Base-by-base conservation (phyloP, 2,329 filamentous ascomycete species). In the Onygenales sp. region DNA sequence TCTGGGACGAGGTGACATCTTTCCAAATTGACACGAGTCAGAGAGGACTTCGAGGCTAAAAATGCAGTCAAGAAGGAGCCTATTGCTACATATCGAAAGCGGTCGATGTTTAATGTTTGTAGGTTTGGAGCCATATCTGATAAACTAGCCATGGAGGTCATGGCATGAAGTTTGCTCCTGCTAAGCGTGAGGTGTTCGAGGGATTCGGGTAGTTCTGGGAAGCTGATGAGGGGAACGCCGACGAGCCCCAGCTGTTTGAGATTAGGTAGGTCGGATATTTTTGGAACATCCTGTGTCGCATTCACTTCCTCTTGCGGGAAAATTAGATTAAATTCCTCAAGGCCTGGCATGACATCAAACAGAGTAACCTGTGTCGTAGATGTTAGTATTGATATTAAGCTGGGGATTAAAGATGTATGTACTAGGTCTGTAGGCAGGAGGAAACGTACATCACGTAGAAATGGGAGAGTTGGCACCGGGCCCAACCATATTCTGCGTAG, bases 291-390 rank as follows among this genome's bases (percentile, higher is more conserved):
- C 1, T 33, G n/a, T 17, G 41, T 42, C 11, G 8, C 11, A 9
- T 36, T 6, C 17, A 9, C 13, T 21, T 49, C 8, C 38, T 39
- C 33, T 14, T 11, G 14, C 43, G 39, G 11, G 27, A 39, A 32
- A 51, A n/a, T 59, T 43, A 71, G 59, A 14, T 64, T 58, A 1
- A 71, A 46, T 43, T 69, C 66, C 56, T 68, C 63, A 4, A 71
- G 59, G 33, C 67, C 68, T 3, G 65, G 61, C 43, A 64, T 54
- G 7, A 54, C 36, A 21, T 59, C 61, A 1, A 57, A 47, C 42
- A 53, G 45, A 21, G 48, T 50, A n/a, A 55, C 51, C 55, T 63
- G 50, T n/a, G 50, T n/a, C 21, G 32, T 36, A 17, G 43, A 42
- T 9, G 50, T 50, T 39, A 43, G 46, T 32, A 32, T 14, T 5